These are phyloP conservation scores for Phytophthora idaei DNA, from an alignment of 352 stramenopile genomes.

Conservation along the genomic window DNA sequence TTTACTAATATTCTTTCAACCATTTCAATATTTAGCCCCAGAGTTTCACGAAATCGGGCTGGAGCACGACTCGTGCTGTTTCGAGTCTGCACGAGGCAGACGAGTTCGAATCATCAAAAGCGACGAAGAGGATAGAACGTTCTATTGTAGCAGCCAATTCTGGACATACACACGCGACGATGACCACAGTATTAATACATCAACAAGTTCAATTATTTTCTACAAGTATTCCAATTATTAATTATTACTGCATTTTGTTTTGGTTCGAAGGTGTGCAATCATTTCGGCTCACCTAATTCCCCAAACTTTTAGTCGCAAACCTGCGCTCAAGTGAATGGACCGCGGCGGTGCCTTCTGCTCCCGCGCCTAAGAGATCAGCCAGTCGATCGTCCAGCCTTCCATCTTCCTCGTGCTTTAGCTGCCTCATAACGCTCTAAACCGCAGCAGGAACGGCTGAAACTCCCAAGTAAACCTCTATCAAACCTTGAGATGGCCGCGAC, in stretches of 20 bases:
- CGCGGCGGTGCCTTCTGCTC: slow-evolving; percentile 11
- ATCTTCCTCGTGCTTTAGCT: neutral
- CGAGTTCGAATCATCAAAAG: too few species aligned
- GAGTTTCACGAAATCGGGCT: too few species aligned
- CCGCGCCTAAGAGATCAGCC: slow-evolving; percentile 9
- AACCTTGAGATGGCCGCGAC: slow-evolving; percentile 21
- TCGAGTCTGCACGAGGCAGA: too few species aligned
- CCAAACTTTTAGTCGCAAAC: slow-evolving; percentile 1
- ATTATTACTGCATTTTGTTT: neutral
- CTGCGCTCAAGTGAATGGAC: slow-evolving; percentile 29
- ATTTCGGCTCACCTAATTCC: neutral
- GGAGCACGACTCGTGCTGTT: too few species aligned
- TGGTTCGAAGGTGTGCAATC: neutral
- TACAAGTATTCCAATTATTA: neutral
- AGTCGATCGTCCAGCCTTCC: slow-evolving; percentile 2
- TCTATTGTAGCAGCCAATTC: neutral
- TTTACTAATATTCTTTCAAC: too few species aligned
- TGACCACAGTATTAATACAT: neutral
- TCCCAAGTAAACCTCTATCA: slow-evolving; percentile 4
- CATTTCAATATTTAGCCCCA: too few species aligned
- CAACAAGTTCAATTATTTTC: too few species aligned
- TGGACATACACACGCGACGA: neutral
- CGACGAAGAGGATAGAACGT: neutral
- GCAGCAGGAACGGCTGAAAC: neutral
- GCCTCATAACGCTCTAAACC: slow-evolving; percentile 3